phyloP scores from a whole-genome alignment of 2,329 filamentous ascomycete species.

The Fusarium multiceps region DNA sequence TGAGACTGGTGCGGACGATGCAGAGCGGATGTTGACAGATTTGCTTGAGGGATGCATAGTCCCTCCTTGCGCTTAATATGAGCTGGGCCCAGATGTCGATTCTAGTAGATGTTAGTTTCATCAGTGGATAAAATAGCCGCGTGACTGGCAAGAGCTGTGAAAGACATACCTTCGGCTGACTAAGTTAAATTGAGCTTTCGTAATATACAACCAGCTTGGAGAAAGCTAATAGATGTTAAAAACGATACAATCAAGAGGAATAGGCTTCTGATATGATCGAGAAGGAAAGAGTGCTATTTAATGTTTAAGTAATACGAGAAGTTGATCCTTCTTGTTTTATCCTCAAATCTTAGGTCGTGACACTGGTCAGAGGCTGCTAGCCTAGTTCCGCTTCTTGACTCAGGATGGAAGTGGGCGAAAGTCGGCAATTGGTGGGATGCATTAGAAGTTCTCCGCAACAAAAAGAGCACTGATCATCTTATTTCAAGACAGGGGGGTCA shows the following conservation, averaged over 20 bases:
- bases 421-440: neutral
- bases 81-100: no score
- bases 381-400: neutral
- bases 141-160: no score
- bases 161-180: neutral
- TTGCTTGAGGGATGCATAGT: conserved; percentile 21
- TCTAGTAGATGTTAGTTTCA: neutral
- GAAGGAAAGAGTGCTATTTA: conserved; percentile 2
- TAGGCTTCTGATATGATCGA: neutral
- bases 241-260: no score
- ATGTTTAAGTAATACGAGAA: neutral
- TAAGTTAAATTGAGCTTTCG: neutral
- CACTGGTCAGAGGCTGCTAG: neutral
- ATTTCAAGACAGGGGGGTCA: neutral
- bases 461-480: neutral
- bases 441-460: neutral
- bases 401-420: neutral
- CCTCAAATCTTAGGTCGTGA: conserved; percentile 1
- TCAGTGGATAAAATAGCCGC: no score
- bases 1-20: conserved; percentile 39
- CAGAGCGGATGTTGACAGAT: conserved; percentile 32
- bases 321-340: neutral
- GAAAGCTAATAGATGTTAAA: neutral
- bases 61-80: neutral
- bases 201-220: neutral